Evolutionary conservation across 192 early-diverging fungal genomes (phyloP).

Genomic region (Umbelopsis vinacea): DNA sequence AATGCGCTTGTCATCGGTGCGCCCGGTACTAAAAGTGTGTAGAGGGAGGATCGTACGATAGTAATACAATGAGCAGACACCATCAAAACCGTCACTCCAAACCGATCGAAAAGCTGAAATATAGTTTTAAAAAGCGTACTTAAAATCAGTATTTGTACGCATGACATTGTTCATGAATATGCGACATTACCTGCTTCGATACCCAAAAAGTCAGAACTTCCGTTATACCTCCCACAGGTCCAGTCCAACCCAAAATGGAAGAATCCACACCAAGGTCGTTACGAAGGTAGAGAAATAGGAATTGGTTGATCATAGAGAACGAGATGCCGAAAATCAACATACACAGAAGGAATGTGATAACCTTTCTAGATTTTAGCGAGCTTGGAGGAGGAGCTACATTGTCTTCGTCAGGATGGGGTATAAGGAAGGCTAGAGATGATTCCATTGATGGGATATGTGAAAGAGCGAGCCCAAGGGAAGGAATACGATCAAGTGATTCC

Average conservation of each 20-base stretch:
- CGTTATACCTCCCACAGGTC: constrained; percentile 41
- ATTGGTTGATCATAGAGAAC: constrained; percentile 40
- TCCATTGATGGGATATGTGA: constrained; percentile 36
- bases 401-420: constrained; percentile 1
- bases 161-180: background rate
- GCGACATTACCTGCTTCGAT: constrained; percentile 40
- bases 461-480: constrained; percentile 36
- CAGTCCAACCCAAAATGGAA: constrained; percentile 44
- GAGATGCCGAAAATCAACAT: constrained; percentile 38
- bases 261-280: constrained; percentile 36
- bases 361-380: constrained; percentile 21
- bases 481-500: constrained; percentile 27
- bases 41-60: constrained; percentile 29
- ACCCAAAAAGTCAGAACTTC: constrained; percentile 45
- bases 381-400: background rate
- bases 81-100: constrained; percentile 31
- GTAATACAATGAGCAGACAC: constrained; percentile 28
- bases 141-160: too few relatives aligned
- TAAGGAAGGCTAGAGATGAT: constrained; percentile 32
- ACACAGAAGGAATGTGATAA: constrained; percentile 35
- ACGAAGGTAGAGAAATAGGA: constrained; percentile 37
- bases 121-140: background rate
- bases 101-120: constrained; percentile 39
- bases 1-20: constrained; percentile 8
- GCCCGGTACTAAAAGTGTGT: constrained; percentile 20